phyloP scores from a whole-genome alignment of 176 grass and related monocot genomes.

The Avena atlantica region DNA sequence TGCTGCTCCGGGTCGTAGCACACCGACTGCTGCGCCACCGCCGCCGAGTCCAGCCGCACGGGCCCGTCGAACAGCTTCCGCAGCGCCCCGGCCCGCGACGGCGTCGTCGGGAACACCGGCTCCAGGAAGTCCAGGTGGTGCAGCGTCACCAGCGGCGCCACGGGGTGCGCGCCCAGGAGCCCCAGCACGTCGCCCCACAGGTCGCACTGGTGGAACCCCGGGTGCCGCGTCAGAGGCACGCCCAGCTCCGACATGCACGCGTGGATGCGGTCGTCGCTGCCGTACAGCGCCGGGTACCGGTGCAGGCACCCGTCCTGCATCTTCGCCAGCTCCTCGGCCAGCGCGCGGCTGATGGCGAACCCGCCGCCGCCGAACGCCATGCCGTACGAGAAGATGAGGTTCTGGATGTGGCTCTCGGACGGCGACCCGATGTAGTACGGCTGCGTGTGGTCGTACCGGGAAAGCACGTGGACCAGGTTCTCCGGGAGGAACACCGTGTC shows the following conservation, averaged over 20 bases:
- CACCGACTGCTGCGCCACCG: conserved; percentile 86
- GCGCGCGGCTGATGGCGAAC: conserved; percentile 92
- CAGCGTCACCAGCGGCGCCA: conserved; percentile 81
- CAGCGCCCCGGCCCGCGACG: conserved; percentile 61
- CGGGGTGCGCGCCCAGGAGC: conserved; percentile 78
- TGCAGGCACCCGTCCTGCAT: conserved; percentile 86
- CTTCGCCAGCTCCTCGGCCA: conserved; percentile 73
- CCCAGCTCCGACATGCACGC: conserved; percentile 98
- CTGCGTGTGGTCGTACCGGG: conserved; percentile 76
- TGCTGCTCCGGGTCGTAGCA: conserved; percentile 73
- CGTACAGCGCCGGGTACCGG: conserved; percentile 88
- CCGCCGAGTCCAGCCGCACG: conserved; percentile 80
- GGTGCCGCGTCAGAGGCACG: conserved; percentile 79
- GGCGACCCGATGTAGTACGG: conserved; percentile 93
- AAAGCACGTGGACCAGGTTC: conserved; percentile 91
- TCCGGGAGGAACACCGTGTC: conserved; percentile 95
- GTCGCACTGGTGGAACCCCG: conserved; percentile 98
- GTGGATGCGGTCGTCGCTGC: conserved; percentile 95
- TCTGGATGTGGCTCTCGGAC: conserved; percentile 96
- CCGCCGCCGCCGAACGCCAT: conserved; percentile 98
- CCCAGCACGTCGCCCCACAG: conserved; percentile 90
- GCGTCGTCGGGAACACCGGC: conserved; percentile 71
- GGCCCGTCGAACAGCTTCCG: conserved; percentile 78
- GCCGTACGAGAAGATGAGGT: conserved; percentile 93
- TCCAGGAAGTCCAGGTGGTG: conserved; percentile 96